Conservation (phyloP, 305 asterid genomes). For the Euphrasia arctica region DNA sequence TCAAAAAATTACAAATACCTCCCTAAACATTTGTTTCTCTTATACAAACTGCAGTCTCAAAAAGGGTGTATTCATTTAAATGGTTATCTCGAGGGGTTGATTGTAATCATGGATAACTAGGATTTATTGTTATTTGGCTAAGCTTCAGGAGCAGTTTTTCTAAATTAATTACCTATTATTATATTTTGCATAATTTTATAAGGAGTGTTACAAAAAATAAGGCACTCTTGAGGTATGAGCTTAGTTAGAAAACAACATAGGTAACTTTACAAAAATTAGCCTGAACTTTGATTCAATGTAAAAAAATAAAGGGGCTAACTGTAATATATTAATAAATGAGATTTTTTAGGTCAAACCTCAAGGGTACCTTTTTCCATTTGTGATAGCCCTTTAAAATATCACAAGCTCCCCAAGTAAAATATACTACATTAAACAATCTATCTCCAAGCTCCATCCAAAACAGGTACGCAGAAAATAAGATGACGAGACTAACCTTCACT, state of each 20-base stretch:
- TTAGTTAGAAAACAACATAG: background rate
- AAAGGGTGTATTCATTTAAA: background rate
- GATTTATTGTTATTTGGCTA: background rate
- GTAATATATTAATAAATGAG: too few relatives aligned
- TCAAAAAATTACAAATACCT: background rate
- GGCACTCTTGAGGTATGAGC: background rate
- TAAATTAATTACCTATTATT: background rate
- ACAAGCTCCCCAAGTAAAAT: background rate
- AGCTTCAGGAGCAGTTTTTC: background rate
- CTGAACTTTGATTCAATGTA: background rate
- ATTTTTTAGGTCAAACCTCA: too few relatives aligned
- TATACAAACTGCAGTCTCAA: background rate
- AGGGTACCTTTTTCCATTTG: background rate
- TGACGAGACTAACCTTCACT: conserved; percentile 70
- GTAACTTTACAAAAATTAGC: background rate
- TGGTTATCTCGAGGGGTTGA: background rate
- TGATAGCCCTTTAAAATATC: background rate
- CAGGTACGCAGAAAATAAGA: conserved; percentile 5
- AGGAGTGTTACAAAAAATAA: background rate
- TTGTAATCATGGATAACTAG: background rate
- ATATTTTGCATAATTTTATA: background rate
- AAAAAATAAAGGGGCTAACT: background rate
- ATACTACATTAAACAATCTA: background rate
- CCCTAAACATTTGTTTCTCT: background rate
- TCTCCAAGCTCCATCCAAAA: background rate